Percentiles rank a stretch among this genome's conserved stretches.
These are phyloP conservation scores for Lathyrus sativus DNA, from an alignment of 306 rosid species.

Conservation along the genomic window DNA sequence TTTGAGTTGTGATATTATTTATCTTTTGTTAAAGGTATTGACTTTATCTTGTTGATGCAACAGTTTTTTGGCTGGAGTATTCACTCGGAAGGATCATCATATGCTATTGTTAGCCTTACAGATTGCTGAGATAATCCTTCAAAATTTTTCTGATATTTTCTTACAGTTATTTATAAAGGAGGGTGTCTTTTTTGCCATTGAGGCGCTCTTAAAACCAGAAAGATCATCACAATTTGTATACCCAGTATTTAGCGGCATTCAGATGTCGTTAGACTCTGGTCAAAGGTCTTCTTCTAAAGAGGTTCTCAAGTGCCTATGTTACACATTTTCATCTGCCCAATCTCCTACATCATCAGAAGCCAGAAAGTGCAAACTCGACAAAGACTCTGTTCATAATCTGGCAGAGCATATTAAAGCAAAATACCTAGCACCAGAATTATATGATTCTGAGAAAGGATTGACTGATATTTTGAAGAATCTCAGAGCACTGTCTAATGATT, in stretches of 20 bases:
- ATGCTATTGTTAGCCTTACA: constrained; percentile 74
- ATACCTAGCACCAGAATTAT: constrained; percentile 68
- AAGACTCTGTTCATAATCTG: constrained; percentile 72
- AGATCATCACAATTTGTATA: constrained; percentile 59
- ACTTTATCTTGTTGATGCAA: constrained; percentile 41
- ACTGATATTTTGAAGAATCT: constrained; percentile 88
- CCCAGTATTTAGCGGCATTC: constrained; percentile 59
- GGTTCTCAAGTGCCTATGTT: constrained; percentile 71
- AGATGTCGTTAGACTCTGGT: constrained; percentile 51
- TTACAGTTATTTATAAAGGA: constrained; percentile 80
- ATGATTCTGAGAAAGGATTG: constrained; percentile 63
- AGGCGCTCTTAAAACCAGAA: constrained; percentile 70
- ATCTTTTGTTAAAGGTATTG: constrained; percentile 39
- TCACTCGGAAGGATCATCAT: constrained; percentile 92
- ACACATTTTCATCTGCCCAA: constrained; percentile 64
- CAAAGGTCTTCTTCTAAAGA: constrained; percentile 66
- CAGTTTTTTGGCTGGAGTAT: constrained; percentile 94
- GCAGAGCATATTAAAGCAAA: constrained; percentile 66
- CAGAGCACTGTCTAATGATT: constrained; percentile 60
- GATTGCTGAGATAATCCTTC: constrained; percentile 80
- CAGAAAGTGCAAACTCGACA: constrained; percentile 77
- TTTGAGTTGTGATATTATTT: constrained; percentile 29
- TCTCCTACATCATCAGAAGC: constrained; percentile 54
- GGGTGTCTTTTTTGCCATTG: constrained; percentile 89
- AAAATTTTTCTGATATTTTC: constrained; percentile 67